Percentiles rank a stretch among this genome's conserved stretches.
phyloP scores from a whole-genome alignment of 371 early-diverging fungal species.

The Rhizopus stolonifer region DNA sequence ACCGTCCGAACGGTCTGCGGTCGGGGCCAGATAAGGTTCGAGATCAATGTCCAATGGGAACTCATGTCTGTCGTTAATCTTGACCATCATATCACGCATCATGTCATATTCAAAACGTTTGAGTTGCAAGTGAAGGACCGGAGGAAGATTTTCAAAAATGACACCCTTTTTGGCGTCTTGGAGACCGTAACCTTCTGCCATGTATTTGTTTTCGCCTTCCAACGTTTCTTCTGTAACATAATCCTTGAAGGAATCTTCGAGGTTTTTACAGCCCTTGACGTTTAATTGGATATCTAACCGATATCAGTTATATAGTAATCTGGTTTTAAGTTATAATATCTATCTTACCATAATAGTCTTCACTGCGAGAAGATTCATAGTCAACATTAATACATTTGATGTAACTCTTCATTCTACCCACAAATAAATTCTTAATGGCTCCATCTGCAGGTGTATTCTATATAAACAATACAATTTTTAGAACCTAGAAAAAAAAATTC shows the following conservation, averaged over 20 bases:
- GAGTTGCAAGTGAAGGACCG: conserved; percentile 94
- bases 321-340: too few relatives aligned
- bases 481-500: neutral
- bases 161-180: conserved; percentile 97
- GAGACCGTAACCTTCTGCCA: conserved; percentile 93
- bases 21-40: conserved; percentile 75
- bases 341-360: conserved; percentile 51
- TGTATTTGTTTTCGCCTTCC: conserved; percentile 96
- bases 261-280: conserved; percentile 87
- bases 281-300: conserved; percentile 85
- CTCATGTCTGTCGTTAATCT: conserved; percentile 97
- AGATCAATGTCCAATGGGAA: conserved; percentile 90
- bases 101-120: conserved; percentile 98
- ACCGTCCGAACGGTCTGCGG: conserved; percentile 61
- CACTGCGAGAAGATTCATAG: conserved; percentile 87
- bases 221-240: conserved; percentile 88
- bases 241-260: conserved; percentile 89
- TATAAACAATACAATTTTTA: neutral
- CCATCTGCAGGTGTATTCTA: conserved; percentile 89
- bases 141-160: conserved; percentile 93
- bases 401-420: conserved; percentile 93
- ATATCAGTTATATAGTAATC: too few relatives aligned
- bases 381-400: conserved; percentile 91
- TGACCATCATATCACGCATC: conserved; percentile 86
- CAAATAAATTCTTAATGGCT: conserved; percentile 84